phyloP scores from a whole-genome alignment of 495 filamentous ascomycete species.

The Xylaria intraflava region DNA sequence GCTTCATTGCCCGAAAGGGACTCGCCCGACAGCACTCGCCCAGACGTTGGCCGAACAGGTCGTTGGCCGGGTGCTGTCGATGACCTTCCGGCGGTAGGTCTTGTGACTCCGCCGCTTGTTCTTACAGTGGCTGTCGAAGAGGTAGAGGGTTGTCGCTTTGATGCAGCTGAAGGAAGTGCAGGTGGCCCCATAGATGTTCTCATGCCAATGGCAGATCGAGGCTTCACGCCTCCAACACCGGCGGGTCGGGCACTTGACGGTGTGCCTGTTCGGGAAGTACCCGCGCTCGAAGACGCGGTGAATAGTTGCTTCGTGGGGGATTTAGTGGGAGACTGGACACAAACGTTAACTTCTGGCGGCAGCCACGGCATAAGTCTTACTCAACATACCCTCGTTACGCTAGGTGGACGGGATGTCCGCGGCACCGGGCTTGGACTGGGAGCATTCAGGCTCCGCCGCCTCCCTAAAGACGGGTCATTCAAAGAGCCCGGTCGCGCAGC shows the following conservation, averaged over 20 bases:
- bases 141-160: constrained; percentile 29
- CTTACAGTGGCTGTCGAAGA: constrained; percentile 26
- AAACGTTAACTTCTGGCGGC: constrained; percentile 13
- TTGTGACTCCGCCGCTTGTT: constrained; percentile 23
- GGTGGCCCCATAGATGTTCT: constrained; percentile 67
- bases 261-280: constrained; percentile 55
- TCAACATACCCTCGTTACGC: constrained; percentile 50
- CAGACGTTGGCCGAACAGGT: constrained; percentile 24
- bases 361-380: not conserved
- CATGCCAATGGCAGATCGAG: constrained; percentile 44
- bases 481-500: constrained; percentile 29
- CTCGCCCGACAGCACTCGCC: constrained; percentile 37
- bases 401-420: constrained; percentile 46
- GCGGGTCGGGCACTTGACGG: constrained; percentile 45
- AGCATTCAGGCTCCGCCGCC: constrained; percentile 61
- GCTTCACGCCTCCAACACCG: constrained; percentile 37
- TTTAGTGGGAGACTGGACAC: constrained; percentile 62
- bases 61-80: constrained; percentile 28
- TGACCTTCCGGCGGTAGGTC: constrained; percentile 31
- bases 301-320: constrained; percentile 72
- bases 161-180: constrained; percentile 26
- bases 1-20: constrained; percentile 34
- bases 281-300: constrained; percentile 48
- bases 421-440: constrained; percentile 58
- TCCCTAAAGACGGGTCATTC: constrained; percentile 45